Conservation (phyloP, 345 rosid species). For the Eucalyptus melliodora region DNA sequence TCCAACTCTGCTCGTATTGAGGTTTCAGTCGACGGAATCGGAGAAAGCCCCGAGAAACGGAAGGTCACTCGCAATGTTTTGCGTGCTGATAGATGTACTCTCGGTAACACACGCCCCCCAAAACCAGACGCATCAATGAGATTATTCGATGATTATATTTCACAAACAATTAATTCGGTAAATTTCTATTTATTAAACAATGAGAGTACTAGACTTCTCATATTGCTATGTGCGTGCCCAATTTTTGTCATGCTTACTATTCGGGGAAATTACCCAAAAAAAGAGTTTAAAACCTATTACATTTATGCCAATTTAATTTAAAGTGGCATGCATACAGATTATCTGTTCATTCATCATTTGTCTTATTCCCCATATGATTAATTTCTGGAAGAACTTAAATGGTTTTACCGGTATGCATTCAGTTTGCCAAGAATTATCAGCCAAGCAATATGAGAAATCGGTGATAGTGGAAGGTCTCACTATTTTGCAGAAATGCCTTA, state of each 20-base stretch:
- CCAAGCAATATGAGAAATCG: no score
- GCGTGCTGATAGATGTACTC: background rate
- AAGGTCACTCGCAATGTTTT: background rate
- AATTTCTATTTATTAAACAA: background rate
- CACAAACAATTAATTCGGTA: background rate
- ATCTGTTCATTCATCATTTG: accelerated
- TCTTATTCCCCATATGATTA: accelerated
- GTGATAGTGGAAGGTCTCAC: no score
- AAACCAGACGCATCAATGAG: background rate
- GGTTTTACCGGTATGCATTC: no score
- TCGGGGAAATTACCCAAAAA: background rate
- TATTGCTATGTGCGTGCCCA: background rate
- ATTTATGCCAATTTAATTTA: accelerated
- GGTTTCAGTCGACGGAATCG: background rate
- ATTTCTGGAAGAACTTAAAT: accelerated
- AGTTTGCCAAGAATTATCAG: no score
- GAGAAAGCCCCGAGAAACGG: background rate
- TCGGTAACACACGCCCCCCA: background rate
- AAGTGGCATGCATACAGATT: accelerated
- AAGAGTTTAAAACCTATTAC: accelerated
- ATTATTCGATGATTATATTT: background rate
- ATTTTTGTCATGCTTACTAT: background rate
- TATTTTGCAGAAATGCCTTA: no score
- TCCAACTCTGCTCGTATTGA: background rate
- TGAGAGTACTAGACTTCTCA: background rate